Evolutionary conservation across 352 stramenopile species (phyloP).

Genomic region (Pseudoperonospora humuli): DNA sequence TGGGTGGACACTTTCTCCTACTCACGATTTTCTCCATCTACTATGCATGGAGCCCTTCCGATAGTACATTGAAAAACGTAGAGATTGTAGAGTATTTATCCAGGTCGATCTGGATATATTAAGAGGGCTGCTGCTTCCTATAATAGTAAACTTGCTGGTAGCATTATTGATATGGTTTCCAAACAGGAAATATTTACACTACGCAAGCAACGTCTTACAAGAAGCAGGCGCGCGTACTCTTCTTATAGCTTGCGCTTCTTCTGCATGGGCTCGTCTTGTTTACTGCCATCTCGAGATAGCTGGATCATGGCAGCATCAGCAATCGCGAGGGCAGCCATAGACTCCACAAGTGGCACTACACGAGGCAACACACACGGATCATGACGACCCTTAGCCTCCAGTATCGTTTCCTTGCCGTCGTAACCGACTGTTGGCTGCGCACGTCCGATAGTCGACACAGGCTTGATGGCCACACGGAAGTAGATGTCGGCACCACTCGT

Average conservation of each 20-base stretch:
- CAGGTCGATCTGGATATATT: no score
- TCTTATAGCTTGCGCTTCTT: slow-evolving; percentile 63
- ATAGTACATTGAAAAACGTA: no score
- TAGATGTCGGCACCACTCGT: slow-evolving; percentile 98
- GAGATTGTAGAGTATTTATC: no score
- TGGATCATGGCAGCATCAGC: slow-evolving; percentile 96
- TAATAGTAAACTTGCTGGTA: no score
- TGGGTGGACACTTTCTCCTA: no score
- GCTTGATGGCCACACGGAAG: slow-evolving; percentile 98
- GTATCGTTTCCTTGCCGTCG: slow-evolving; percentile 91
- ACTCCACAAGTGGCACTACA: slow-evolving; percentile 96
- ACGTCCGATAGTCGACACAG: slow-evolving; percentile 97
- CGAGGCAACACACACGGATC: slow-evolving; percentile 97
- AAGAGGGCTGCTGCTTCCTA: no score
- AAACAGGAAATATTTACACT: neutral
- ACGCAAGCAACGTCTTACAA: neutral
- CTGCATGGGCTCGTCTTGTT: slow-evolving; percentile 35
- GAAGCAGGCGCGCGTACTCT: neutral
- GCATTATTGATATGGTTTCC: slow-evolving; percentile 22
- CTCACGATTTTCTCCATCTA: no score
- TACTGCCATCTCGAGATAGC: slow-evolving; percentile 77
- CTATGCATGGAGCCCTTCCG: no score
- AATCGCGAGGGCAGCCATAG: slow-evolving; percentile 96
- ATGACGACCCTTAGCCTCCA: slow-evolving; percentile 96
- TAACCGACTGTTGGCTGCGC: slow-evolving; percentile 92